Percentiles rank a stretch among this genome's conserved stretches.
Conservation (phyloP, 257 asterid species). For the Capsicum chinense region DNA sequence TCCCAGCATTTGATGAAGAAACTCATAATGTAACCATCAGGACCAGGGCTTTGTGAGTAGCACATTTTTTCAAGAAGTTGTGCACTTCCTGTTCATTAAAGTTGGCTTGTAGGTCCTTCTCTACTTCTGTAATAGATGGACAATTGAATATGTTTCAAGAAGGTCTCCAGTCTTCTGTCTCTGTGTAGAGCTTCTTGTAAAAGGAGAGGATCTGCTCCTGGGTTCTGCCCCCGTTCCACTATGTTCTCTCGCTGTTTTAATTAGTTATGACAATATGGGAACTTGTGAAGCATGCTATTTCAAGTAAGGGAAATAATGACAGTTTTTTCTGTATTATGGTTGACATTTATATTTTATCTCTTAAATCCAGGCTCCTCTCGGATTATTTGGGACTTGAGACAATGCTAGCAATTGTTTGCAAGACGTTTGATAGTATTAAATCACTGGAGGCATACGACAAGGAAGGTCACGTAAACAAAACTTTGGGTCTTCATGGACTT, state of each 20-base stretch:
- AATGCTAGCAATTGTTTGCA: constrained; percentile 86
- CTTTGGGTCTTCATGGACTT: constrained; percentile 62
- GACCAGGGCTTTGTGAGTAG: no score
- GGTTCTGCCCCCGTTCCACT: no score
- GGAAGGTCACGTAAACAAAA: constrained; percentile 55
- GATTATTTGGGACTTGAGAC: constrained; percentile 74
- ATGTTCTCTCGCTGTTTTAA: not conserved
- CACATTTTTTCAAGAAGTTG: no score
- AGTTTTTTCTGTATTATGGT: constrained; percentile 22
- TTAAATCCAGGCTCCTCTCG: constrained; percentile 63
- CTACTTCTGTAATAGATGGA: no score
- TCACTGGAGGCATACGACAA: constrained; percentile 64
- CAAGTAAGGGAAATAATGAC: constrained; percentile 13
- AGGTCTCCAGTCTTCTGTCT: no score
- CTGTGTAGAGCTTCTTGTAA: no score
- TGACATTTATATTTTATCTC: constrained; percentile 37
- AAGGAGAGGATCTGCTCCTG: no score
- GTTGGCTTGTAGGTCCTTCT: no score
- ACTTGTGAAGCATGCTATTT: constrained; percentile 30
- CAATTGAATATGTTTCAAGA: no score
- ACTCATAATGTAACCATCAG: no score
- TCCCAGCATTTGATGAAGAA: no score
- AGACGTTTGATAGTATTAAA: constrained; percentile 60
- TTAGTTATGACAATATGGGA: not conserved
- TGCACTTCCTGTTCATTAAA: no score